Percentiles rank a stretch among this genome's conserved stretches.
Evolutionary conservation across 768 basidiomycete species (phyloP).

Genomic region (Hygrophorus pudorinus): DNA sequence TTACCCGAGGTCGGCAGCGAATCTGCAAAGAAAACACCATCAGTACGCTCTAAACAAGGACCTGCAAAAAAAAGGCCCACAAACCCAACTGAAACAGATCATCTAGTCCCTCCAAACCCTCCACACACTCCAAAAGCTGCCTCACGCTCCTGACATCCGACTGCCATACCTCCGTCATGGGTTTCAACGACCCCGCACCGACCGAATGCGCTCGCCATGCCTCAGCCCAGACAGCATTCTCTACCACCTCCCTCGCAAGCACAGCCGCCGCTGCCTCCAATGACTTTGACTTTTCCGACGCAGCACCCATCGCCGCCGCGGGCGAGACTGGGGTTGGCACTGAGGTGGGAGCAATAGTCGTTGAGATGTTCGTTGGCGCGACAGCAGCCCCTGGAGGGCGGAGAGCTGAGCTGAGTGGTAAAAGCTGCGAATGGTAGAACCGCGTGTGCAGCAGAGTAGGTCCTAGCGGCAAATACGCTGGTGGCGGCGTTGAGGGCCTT

Average conservation of each 20-base stretch:
- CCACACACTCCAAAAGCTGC: constrained; percentile 30
- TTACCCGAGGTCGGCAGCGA: too few relatives aligned
- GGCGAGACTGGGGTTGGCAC: constrained; percentile 84
- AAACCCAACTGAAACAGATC: constrained; percentile 33
- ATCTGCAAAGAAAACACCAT: too few relatives aligned
- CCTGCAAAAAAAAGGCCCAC: constrained; percentile 7
- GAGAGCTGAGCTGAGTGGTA: constrained; percentile 52
- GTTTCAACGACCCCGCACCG: constrained; percentile 12
- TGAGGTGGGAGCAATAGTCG: constrained; percentile 25
- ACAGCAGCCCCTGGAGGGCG: constrained; percentile 47
- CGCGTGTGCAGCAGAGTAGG: constrained; percentile 57
- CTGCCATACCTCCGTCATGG: constrained; percentile 39
- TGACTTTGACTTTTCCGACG: constrained; percentile 55
- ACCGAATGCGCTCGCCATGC: constrained; percentile 44
- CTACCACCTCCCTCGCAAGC: constrained; percentile 60
- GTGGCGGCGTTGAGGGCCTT: constrained; percentile 60
- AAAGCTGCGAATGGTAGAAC: constrained; percentile 54
- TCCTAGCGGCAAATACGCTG: constrained; percentile 61
- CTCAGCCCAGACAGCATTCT: constrained; percentile 61
- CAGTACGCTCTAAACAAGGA: background rate
- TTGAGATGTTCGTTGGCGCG: constrained; percentile 32
- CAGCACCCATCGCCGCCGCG: constrained; percentile 53
- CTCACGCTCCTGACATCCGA: constrained; percentile 41
- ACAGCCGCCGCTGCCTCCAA: constrained; percentile 58
- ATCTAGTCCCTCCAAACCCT: constrained; percentile 28